Percentiles rank a stretch among this genome's conserved stretches.
phyloP scores from a whole-genome alignment of 2,329 filamentous ascomycete genomes.

The Cryphonectria naterciae region DNA sequence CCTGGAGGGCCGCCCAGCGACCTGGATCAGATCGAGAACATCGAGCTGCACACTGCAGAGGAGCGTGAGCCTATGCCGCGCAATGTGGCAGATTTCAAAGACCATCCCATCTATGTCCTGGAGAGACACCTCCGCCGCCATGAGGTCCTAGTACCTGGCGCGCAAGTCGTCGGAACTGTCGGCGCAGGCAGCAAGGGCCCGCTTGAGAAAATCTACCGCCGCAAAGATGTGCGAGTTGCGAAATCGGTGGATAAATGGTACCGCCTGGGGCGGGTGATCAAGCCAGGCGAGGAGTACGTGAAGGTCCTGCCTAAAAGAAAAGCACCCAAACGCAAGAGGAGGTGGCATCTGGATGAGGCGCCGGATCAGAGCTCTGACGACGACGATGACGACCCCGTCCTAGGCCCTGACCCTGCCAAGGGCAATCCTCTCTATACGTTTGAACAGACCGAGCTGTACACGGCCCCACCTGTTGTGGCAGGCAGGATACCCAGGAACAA shows the following conservation, averaged over 20 bases:
- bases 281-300: constrained; percentile 75
- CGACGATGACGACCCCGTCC: constrained; percentile 44
- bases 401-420: constrained; percentile 46
- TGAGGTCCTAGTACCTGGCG: constrained; percentile 76
- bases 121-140: constrained; percentile 83
- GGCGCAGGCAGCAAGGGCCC: constrained; percentile 64
- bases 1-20: constrained; percentile 48
- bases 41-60: constrained; percentile 71
- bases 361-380: constrained; percentile 51
- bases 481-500: constrained; percentile 86
- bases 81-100: constrained; percentile 85
- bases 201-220: constrained; percentile 80
- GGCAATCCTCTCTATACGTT: constrained; percentile 63
- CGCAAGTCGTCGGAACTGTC: constrained; percentile 76
- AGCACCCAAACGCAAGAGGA: constrained; percentile 34
- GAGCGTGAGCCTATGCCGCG: constrained; percentile 82
- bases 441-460: constrained; percentile 73
- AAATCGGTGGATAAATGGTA: constrained; percentile 90
- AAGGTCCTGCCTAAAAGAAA: constrained; percentile 68
- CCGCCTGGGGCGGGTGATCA: constrained; percentile 79
- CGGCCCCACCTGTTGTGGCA: constrained; percentile 73
- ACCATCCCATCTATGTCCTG: constrained; percentile 81
- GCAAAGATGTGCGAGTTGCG: constrained; percentile 78
- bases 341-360: constrained; percentile 33
- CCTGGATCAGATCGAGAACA: constrained; percentile 82